Conservation (phyloP, 1,284 basidiomycete species). For the Naganishia sp. region DNA sequence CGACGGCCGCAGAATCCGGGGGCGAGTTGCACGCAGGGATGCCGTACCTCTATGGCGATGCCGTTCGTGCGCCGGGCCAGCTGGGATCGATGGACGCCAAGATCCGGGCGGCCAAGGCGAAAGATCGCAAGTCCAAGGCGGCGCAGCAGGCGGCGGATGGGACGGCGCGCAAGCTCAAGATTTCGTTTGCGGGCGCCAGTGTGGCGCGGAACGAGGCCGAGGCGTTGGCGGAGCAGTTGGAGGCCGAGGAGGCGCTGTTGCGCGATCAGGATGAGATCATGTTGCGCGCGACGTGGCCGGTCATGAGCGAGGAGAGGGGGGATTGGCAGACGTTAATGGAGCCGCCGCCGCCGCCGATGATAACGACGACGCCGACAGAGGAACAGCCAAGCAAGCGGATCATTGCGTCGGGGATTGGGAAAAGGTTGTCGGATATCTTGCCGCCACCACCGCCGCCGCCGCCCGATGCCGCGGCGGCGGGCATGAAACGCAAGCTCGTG, state of each 20-base stretch:
- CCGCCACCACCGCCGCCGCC: conserved; percentile 1
- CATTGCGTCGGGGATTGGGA: conserved; percentile 8
- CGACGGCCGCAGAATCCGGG: conserved; percentile 10
- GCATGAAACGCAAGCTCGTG: not conserved
- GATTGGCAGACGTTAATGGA: conserved; percentile 29
- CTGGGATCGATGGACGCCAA: conserved; percentile 28
- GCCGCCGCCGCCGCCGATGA: not conserved
- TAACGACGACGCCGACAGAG: not conserved
- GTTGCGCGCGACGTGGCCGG: conserved; percentile 30
- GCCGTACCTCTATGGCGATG: conserved; percentile 29
- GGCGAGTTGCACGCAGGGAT: conserved; percentile 14
- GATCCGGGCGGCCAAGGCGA: conserved; percentile 27
- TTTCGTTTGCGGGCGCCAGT: conserved; percentile 24
- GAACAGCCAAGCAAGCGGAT: not conserved
- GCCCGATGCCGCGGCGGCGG: not conserved
- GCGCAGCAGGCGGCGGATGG: not conserved
- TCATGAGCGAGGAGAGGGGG: conserved; percentile 24
- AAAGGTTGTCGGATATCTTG: conserved; percentile 21
- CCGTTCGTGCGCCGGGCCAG: conserved; percentile 31
- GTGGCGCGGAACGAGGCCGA: conserved; percentile 3
- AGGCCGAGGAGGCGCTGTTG: conserved; percentile 16
- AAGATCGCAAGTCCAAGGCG: conserved; percentile 17
- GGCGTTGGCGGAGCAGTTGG: conserved; percentile 12
- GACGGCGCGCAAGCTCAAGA: conserved; percentile 24
- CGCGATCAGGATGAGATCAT: conserved; percentile 30